Conservation (phyloP, 2,329 filamentous ascomycete genomes). For the Verticillium nubilum region DNA sequence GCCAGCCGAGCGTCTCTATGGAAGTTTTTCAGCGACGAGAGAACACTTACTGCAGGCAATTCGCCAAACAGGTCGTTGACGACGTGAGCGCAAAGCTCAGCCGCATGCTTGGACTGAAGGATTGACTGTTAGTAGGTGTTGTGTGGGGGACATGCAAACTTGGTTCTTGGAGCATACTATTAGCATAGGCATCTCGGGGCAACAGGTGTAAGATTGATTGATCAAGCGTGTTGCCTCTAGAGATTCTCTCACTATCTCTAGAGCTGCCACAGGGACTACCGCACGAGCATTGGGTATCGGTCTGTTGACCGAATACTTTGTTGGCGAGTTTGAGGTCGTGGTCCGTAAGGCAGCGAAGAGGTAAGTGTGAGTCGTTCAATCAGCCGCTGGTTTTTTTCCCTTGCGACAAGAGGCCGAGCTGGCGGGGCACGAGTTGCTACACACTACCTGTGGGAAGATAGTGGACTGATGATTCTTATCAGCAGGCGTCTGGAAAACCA, state of each 20-base stretch:
- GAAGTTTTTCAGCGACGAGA: constrained; percentile 6
- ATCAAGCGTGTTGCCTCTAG: constrained; percentile 54
- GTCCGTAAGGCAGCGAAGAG: not conserved
- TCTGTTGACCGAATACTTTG: not conserved
- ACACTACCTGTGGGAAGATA: no score
- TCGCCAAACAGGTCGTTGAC: constrained; percentile 88
- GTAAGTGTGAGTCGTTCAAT: not conserved
- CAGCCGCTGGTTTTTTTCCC: not conserved
- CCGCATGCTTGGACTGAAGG: constrained; percentile 63
- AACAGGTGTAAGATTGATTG: constrained; percentile 30
- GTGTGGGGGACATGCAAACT: constrained; percentile 1
- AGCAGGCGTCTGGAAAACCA: no score
- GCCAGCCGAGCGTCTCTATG: constrained; percentile 9
- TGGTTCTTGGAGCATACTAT: constrained; percentile 37
- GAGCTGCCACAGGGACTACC: constrained; percentile 69
- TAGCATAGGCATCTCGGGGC: constrained; percentile 24
- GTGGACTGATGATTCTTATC: no score
- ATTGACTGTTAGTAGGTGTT: constrained; percentile 16
- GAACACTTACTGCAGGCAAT: constrained; percentile 72
- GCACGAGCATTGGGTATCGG: constrained; percentile 48
- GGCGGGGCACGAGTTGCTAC: not conserved
- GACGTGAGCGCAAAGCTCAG: constrained; percentile 85
- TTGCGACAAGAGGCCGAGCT: not conserved
- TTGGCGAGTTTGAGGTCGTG: not conserved
- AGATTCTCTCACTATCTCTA: constrained; percentile 75